Evolutionary conservation across 2,329 filamentous ascomycete species (phyloP).

Genomic region (Colletotrichum falcatum): DNA sequence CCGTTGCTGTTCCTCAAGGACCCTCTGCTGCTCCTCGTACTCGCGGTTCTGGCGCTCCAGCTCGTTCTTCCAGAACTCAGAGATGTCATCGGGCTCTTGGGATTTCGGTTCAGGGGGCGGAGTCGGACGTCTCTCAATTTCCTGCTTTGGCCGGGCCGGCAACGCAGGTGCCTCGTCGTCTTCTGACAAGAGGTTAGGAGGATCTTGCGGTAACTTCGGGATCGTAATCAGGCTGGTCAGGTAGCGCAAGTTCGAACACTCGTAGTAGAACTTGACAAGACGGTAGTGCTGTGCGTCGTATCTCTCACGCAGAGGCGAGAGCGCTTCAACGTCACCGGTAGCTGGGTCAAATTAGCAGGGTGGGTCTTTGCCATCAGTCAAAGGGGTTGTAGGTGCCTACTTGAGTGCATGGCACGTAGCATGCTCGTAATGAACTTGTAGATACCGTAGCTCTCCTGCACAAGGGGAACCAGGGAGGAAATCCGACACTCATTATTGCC

Average conservation of each 20-base stretch:
- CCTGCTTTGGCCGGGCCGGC: constrained; percentile 83
- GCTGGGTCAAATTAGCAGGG: constrained; percentile 59
- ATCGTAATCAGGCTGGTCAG: constrained; percentile 96
- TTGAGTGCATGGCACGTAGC: constrained; percentile 96
- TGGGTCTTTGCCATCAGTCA: constrained; percentile 26
- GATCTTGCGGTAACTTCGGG: constrained; percentile 93
- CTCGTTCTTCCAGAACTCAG: constrained; percentile 97
- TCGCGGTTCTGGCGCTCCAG: constrained; percentile 91
- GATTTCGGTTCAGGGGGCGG: constrained; percentile 75
- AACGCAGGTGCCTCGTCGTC: constrained; percentile 87
- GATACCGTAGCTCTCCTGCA: constrained; percentile 98
- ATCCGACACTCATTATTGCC: constrained; percentile 98
- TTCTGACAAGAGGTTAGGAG: constrained; percentile 87
- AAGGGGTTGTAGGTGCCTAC: constrained; percentile 62
- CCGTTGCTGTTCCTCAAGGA: constrained; percentile 88
- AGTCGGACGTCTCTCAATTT: constrained; percentile 74
- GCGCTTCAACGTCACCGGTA: constrained; percentile 91
- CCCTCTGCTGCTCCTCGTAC: constrained; percentile 92
- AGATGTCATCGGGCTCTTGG: constrained; percentile 92
- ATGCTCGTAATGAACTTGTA: constrained; percentile 99
- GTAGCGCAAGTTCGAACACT: constrained; percentile 97
- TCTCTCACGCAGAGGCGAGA: constrained; percentile 86
- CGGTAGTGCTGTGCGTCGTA: constrained; percentile 98
- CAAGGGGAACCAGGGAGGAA: constrained; percentile 89
- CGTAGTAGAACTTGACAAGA: constrained; percentile 97